Evolutionary conservation across 371 early-diverging fungal species (phyloP).

Genomic region (Apophysomyces trapeziformis): DNA sequence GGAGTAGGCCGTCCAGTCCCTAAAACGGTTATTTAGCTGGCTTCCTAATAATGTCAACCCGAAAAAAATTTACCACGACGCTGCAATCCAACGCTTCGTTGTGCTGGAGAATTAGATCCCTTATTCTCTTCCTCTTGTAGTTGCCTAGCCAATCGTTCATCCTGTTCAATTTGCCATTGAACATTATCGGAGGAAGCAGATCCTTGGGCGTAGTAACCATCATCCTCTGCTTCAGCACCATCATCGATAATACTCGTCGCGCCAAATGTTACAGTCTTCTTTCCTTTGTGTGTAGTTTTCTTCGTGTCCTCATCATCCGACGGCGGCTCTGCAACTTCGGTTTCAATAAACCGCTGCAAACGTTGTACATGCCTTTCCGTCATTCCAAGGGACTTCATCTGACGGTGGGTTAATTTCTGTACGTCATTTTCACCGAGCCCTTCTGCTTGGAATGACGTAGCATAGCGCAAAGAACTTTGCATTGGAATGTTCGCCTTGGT

Average conservation of each 20-base stretch:
- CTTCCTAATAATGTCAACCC: slow-evolving; percentile 16
- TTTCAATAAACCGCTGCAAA: slow-evolving; percentile 67
- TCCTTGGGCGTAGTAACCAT: neutral
- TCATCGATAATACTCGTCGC: slow-evolving; percentile 47
- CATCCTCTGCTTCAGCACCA: slow-evolving; percentile 26
- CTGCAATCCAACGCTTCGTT: slow-evolving; percentile 25
- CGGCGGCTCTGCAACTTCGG: slow-evolving; percentile 38
- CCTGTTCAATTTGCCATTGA: slow-evolving; percentile 58
- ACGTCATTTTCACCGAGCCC: slow-evolving; percentile 74
- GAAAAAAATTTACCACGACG: slow-evolving; percentile 32
- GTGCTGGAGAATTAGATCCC: slow-evolving; percentile 16
- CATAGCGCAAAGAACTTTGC: slow-evolving; percentile 77
- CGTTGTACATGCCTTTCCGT: slow-evolving; percentile 82
- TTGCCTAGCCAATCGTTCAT: slow-evolving; percentile 79
- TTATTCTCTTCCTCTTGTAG: slow-evolving; percentile 72
- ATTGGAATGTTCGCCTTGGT: slow-evolving; percentile 75
- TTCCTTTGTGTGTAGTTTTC: slow-evolving; percentile 25
- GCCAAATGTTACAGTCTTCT: slow-evolving; percentile 51
- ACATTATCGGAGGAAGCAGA: slow-evolving; percentile 11
- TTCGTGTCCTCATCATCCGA: slow-evolving; percentile 42
- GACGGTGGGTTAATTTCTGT: slow-evolving; percentile 71
- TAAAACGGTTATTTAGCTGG: slow-evolving; percentile 4
- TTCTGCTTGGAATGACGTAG: slow-evolving; percentile 79
- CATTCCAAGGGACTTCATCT: slow-evolving; percentile 78
- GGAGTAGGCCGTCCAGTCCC: slow-evolving; percentile 52